phyloP scores from a whole-genome alignment of 2,329 filamentous ascomycete species.

The Diaporthe eres region DNA sequence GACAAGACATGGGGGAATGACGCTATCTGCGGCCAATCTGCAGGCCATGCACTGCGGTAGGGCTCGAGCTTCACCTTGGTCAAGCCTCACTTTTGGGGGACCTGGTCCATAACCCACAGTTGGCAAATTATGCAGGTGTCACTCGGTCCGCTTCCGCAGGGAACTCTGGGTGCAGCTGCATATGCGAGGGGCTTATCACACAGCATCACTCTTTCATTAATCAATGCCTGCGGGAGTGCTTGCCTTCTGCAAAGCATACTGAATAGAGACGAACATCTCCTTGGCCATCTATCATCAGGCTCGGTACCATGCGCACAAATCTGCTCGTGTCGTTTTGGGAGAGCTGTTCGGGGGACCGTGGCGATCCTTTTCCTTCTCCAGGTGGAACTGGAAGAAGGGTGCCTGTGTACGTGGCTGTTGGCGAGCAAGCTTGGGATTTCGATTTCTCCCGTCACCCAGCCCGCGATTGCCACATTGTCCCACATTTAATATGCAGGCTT shows the following conservation, averaged over 20 bases:
- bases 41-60: slow-evolving; percentile 29
- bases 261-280: not conserved
- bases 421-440: slow-evolving; percentile 19
- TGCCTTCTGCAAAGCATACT: slow-evolving; percentile 17
- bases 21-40: slow-evolving; percentile 39
- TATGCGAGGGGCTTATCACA: slow-evolving; percentile 39
- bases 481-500: slow-evolving; percentile 36
- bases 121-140: slow-evolving; percentile 42
- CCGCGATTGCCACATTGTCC: slow-evolving; percentile 39
- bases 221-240: slow-evolving; percentile 17
- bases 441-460: slow-evolving; percentile 21
- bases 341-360: slow-evolving; percentile 3
- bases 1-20: slow-evolving; percentile 17
- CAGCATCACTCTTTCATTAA: slow-evolving; percentile 33
- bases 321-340: slow-evolving; percentile 1
- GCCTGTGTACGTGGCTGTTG: slow-evolving; percentile 5
- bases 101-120: slow-evolving; percentile 34
- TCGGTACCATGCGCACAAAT: slow-evolving; percentile 18
- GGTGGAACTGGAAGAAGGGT: slow-evolving; percentile 5
- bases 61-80: slow-evolving; percentile 22
- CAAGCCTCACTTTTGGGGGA: slow-evolving; percentile 36
- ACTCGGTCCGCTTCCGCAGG: slow-evolving; percentile 41
- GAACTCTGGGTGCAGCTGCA: slow-evolving; percentile 38
- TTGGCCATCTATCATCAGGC: slow-evolving; percentile 10
- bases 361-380: not conserved